Evolutionary conservation across 1,284 basidiomycete genomes (phyloP), one percentile per base, ranked within the genome.

Genomic region (Ganoderma boninense): DNA sequence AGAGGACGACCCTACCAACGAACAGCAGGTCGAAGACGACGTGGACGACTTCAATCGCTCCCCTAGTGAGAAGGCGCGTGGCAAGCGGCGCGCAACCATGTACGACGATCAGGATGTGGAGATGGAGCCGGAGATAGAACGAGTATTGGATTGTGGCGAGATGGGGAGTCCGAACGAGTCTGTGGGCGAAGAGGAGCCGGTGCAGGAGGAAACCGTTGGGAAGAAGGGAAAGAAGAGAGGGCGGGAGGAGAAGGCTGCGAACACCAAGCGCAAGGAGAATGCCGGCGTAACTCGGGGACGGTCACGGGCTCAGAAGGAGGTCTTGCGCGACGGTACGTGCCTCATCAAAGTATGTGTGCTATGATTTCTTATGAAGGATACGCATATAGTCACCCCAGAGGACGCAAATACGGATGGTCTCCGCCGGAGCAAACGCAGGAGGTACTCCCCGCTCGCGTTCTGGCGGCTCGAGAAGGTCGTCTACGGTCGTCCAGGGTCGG

Each of bases 391-490:
- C 35, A 73, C 73, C 4, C 72, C 74, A 14, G 73, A 74, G 10
- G 76, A 77, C 26, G 40, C 66, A 7, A 74, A 76, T 64, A 61
- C 72, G 4, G 84, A 90, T 23, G 94, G 94, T 42, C 84, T 94
- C 3, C 91, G 97, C 10, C 90, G 95, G 61, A 92, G 94, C 42
- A 86, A 85, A 62, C 91, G 97, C 26, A 85, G 88, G 66, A 90
- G 92, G 18, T 92, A 91, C 76, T 84, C 84, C 62, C 98, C 97
- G 1, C 85, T 99, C 38, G 93, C 96, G 54, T 98, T 87, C 84
- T 99, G 98, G 98, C 89, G 95, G n/a, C 90, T 91, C 73, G 97
- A 99, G 81, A 92, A 91, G 71, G 89, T 96, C 35, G 90, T 97
- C 8, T 98, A 96, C 76, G 91, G 90, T 4, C 86, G 90, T 20